These are phyloP conservation scores for Vitis hybrid DNA, from an alignment of 177 flowering plant genomes.

Conservation along the genomic window DNA sequence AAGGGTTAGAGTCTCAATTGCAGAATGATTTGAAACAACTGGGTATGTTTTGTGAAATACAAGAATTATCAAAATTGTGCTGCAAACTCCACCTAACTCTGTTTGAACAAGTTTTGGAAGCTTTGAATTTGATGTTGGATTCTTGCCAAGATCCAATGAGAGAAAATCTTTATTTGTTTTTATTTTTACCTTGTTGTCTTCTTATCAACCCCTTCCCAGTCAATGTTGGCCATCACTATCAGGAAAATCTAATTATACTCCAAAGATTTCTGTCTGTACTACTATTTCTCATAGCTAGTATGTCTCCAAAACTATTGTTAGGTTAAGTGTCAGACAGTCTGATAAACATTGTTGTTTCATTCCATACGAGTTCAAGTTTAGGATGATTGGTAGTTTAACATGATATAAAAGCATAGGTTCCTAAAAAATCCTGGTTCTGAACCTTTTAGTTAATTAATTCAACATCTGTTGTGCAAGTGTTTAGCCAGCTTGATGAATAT, in stretches of 20 bases:
- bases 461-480: too few relatives aligned
- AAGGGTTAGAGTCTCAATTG: constrained; percentile 52
- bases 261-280: neutral
- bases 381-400: too few relatives aligned
- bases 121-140: neutral
- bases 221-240: neutral
- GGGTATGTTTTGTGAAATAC: constrained; percentile 39
- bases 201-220: neutral
- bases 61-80: neutral
- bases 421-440: too few relatives aligned
- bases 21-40: constrained; percentile 55
- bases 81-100: neutral
- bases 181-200: neutral
- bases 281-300: neutral
- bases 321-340: neutral
- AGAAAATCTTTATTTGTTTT: neutral
- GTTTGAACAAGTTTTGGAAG: neutral
- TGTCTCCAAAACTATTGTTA: neutral
- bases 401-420: too few relatives aligned
- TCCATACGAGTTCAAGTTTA: too few relatives aligned
- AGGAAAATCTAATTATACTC: neutral
- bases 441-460: too few relatives aligned
- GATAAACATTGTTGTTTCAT: too few relatives aligned
- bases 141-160: neutral
- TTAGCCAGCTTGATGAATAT: too few relatives aligned